phyloP scores from a whole-genome alignment of 441 rosid genomes.

The Aquilaria agallochum region DNA sequence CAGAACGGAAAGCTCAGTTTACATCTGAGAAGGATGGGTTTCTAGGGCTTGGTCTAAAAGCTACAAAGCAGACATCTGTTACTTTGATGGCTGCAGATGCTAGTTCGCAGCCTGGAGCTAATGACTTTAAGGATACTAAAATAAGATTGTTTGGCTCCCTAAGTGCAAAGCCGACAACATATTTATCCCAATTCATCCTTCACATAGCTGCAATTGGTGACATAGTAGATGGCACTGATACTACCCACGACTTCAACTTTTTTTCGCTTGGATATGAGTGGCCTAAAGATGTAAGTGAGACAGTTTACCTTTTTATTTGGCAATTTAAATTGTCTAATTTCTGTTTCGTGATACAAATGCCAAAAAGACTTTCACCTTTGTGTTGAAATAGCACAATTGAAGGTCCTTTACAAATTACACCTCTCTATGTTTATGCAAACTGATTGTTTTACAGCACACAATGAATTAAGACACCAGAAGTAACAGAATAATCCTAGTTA shows the following conservation, averaged over 20 bases:
- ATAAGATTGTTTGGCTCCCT: conserved; percentile 81
- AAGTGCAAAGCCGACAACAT: conserved; percentile 80
- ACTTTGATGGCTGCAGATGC: conserved; percentile 47
- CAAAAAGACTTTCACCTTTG: background rate
- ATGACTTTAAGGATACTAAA: conserved; percentile 70
- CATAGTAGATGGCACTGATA: conserved; percentile 98
- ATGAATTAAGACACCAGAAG: too few species aligned
- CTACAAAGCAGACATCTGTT: conserved; percentile 41
- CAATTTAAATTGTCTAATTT: too few species aligned
- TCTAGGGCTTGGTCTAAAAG: conserved; percentile 92
- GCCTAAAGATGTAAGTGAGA: conserved; percentile 92
- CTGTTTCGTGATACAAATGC: background rate
- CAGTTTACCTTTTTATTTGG: background rate
- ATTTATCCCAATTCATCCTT: conserved; percentile 90
- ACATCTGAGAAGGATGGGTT: conserved; percentile 68
- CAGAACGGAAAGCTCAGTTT: conserved; percentile 38
- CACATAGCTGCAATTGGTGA: conserved; percentile 99
- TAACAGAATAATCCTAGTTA: too few species aligned
- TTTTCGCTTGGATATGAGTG: conserved; percentile 95
- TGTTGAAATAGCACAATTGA: conserved; percentile 1
- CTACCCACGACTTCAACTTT: conserved; percentile 99
- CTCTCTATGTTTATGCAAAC: too few species aligned
- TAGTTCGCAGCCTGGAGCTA: conserved; percentile 42
- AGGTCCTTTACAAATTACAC: background rate
- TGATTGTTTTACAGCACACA: too few species aligned